Base-by-base conservation (phyloP, 2,329 filamentous ascomycete species). In the Blumeriella jaapii region DNA sequence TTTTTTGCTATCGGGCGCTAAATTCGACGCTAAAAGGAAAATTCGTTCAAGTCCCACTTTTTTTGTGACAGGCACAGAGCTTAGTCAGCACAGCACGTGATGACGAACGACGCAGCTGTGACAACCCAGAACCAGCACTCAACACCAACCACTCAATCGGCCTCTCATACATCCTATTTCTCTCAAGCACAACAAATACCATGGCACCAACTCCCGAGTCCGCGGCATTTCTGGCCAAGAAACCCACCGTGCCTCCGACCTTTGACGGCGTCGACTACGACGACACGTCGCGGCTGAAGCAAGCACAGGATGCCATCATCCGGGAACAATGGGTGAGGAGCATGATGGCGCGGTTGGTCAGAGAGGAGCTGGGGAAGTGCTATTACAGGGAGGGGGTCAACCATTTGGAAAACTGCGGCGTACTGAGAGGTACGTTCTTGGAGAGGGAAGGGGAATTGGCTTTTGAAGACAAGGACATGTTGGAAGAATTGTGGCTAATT, bases 211-310 rank as follows among this genome's bases (percentile, higher is more conserved):
- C 81, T 15, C 81, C 83, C 59, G 82, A 91, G 61, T 89, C 83
- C 55, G 76, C 70, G 52, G 69, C 74, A 56, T 91, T 89, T 67
- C 74, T 85, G 62, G 80, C 79, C 50, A 80, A 82, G 64, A 91
- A 91, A 69, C 83, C 84, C 42, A 76, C 70, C 45, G 84, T 91
- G 38, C 69, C 82, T 44, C 79, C 83, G 22, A 86, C 80, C 40
- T 91, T 91, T 60, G 82, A 86, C 54, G 83, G 83, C 49, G 83
- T 91, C 56, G 79, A 89, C 65, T 91, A 80, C 65, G 78, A 87
- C 48, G 81, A 91, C 64, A 85, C 78, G 58, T 74, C 74, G 57
- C 74, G 75, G 50, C 68, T 91, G 57, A 91, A 89, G 67, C 76
- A 77, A 42, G 83, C 83, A 35, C 82, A 89, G 59, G 83, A 91